Conservation (phyloP, 106 monocot species). For the Alisma plantagoaquatica region DNA sequence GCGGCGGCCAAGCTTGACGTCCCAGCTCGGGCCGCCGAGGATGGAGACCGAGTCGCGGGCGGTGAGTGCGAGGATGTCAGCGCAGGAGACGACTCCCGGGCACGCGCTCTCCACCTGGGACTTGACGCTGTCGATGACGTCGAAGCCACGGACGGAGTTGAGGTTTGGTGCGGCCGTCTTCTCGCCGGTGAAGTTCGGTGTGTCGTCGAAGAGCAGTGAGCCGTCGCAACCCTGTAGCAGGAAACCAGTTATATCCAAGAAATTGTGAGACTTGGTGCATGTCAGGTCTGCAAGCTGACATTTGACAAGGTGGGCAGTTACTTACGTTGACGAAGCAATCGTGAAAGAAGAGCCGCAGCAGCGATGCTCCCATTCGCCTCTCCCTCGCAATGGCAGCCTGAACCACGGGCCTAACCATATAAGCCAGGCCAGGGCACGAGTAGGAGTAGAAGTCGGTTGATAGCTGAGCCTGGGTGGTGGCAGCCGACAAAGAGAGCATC, state of each 20-base stretch:
- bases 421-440: not conserved
- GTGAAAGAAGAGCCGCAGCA: slow-evolving; percentile 52
- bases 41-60: slow-evolving; percentile 53
- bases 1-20: slow-evolving; percentile 65
- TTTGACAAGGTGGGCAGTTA: too few relatives aligned
- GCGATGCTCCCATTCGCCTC: slow-evolving; percentile 39
- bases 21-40: slow-evolving; percentile 67
- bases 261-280: too few relatives aligned
- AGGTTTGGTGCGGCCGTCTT: slow-evolving; percentile 49
- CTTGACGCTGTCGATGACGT: slow-evolving; percentile 62
- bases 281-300: too few relatives aligned
- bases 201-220: slow-evolving; percentile 66
- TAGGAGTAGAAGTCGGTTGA: not conserved
- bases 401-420: slow-evolving; percentile 24
- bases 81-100: slow-evolving; percentile 59
- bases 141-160: slow-evolving; percentile 52
- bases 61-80: slow-evolving; percentile 56
- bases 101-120: slow-evolving; percentile 46
- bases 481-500: too few relatives aligned
- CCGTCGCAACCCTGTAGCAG: slow-evolving; percentile 74
- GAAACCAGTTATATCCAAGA: too few relatives aligned
- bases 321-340: slow-evolving; percentile 47
- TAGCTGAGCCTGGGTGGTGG: slow-evolving; percentile 4
- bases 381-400: slow-evolving; percentile 39
- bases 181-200: slow-evolving; percentile 61